Base-by-base conservation (phyloP, 2,329 filamentous ascomycete genomes). In the Alternaria postmessia region DNA sequence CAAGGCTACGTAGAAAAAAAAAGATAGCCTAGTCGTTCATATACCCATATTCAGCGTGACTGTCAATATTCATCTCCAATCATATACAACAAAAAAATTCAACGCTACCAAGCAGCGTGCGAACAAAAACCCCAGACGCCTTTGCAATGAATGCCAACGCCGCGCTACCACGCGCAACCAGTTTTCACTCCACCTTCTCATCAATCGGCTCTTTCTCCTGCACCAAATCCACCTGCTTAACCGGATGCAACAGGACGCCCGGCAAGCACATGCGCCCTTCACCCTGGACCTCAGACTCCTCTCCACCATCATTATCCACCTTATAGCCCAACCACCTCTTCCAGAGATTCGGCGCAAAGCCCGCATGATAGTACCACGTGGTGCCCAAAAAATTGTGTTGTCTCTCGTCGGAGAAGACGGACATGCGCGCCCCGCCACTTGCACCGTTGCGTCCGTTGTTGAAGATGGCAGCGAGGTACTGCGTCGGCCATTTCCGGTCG, bases 361-460 rank as follows among this genome's bases (percentile, higher is more conserved):
- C 83, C 1, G 83, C 82, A 60, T 86, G 78, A 55, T 85, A 85
- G 66, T 86, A 86, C 82, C 84, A 86, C 3, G 79, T 85, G 9
- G 81, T 82, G 2, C 84, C 84, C 0, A 80, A 65, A 67, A 86
- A 86, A 55, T 85, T 85, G 63, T 85, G 83, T 72, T 86, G 83
- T 1, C 82, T 70, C 58, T 84, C 83, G 26, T 85, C 84, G 0
- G 67, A 75, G 66, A 85, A 86, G 7, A 85, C 81, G 18, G 73
- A 79, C 4, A 81, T 77, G n/a, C 83, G 76, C 5, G 81, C 81
- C 2, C 82, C 83, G 6, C 83, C 83, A 1, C 79, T 76, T 7
- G 83, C 81, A 41, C 83, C 83, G 52, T 86, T 84, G 3, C 83
- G 75, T 0, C 85, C 85, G 44, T 83, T 84, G 69, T 87, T 87